Conservation (phyloP, 495 filamentous ascomycete genomes). For the Aspergillus cavernicola region DNA sequence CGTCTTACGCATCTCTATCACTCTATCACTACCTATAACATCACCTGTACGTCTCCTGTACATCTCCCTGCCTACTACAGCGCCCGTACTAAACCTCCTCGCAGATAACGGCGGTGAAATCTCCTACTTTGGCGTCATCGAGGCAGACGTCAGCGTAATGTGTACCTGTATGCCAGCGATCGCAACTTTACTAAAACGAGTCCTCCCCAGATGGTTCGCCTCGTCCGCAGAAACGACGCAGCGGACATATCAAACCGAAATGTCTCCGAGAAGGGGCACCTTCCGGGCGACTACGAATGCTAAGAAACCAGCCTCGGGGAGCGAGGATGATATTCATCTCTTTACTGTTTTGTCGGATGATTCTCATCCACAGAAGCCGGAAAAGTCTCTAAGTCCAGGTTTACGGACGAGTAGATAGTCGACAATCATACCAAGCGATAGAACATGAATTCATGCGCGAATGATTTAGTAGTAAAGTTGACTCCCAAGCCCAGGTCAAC, state of each 20-base stretch:
- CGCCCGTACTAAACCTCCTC: no score
- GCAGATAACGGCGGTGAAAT: constrained; percentile 8
- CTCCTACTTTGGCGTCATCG: constrained; percentile 8
- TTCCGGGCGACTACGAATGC: neutral
- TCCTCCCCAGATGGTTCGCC: neutral
- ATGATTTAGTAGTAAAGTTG: no score
- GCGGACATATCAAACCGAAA: neutral
- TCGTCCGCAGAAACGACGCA: neutral
- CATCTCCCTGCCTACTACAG: neutral
- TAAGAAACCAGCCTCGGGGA: neutral
- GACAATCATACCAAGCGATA: no score
- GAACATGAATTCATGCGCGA: no score
- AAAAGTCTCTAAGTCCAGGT: neutral
- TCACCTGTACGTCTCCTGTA: neutral
- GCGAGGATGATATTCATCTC: neutral
- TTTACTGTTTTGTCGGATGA: neutral
- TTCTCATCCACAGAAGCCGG: neutral
- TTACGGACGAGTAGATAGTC: no score
- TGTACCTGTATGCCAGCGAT: constrained; percentile 7
- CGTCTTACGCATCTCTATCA: neutral
- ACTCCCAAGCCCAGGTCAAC: no score
- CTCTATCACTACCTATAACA: constrained; percentile 4
- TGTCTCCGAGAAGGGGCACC: neutral
- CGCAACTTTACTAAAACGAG: neutral
- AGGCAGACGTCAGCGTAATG: constrained; percentile 5